A percentile compares a stretch with the other conserved stretches of the same genome.
Evolutionary conservation across 2,329 filamentous ascomycete species (phyloP).

Genomic region (Chaetomium olivaceum): DNA sequence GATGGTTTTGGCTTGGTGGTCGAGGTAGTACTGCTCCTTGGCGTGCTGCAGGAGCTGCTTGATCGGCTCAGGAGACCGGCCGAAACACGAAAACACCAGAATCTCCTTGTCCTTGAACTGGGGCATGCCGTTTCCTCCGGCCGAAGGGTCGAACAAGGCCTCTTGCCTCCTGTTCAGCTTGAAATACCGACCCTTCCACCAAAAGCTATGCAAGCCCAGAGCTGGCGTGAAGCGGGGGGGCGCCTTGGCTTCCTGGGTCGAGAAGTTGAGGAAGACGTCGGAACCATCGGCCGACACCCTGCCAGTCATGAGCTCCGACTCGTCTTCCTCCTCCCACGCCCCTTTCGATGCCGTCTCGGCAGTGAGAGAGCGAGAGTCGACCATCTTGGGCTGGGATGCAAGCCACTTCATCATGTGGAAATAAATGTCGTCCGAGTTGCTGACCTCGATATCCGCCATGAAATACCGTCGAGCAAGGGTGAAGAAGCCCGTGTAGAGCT

Average conservation of each 20-base stretch:
- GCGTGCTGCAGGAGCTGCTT: constrained; percentile 56
- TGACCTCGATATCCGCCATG: constrained; percentile 55
- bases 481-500: constrained; percentile 38
- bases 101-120: constrained; percentile 55
- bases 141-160: constrained; percentile 41
- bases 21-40: constrained; percentile 53
- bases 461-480: constrained; percentile 47
- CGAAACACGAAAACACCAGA: constrained; percentile 56
- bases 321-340: constrained; percentile 59
- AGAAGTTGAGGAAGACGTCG: constrained; percentile 59
- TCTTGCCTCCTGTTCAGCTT: constrained; percentile 49
- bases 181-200: constrained; percentile 55
- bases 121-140: constrained; percentile 35
- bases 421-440: constrained; percentile 59
- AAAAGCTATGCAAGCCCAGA: constrained; percentile 55
- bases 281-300: constrained; percentile 44
- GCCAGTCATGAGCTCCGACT: constrained; percentile 43
- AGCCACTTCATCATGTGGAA: constrained; percentile 60
- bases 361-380: constrained; percentile 53
- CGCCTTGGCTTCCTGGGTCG: constrained; percentile 56
- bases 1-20: constrained; percentile 57
- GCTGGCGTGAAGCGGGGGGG: constrained; percentile 57
- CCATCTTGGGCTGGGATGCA: constrained; percentile 52
- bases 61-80: constrained; percentile 54
- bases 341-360: constrained; percentile 57